Conservation (phyloP, 306 rosid genomes). For the Senna tora region DNA sequence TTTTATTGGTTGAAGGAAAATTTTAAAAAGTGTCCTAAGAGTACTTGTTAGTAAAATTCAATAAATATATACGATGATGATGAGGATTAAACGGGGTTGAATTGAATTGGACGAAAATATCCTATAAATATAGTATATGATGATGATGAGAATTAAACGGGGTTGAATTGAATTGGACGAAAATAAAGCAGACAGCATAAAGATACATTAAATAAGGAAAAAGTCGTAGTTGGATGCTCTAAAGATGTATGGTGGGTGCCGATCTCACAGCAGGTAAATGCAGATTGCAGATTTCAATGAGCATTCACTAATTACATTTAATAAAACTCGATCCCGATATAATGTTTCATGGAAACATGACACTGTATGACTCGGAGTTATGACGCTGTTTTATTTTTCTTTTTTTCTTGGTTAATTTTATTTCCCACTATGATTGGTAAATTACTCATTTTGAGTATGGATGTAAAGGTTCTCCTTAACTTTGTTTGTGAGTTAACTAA, state of each 20-base stretch:
- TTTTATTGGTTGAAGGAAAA: too few species aligned
- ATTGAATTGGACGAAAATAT: background rate
- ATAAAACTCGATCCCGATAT: conserved; percentile 30
- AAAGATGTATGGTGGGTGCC: background rate
- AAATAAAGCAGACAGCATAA: background rate
- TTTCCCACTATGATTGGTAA: too few species aligned
- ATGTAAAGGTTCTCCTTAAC: too few species aligned
- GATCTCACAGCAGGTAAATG: conserved; percentile 4
- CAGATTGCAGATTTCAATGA: conserved; percentile 16
- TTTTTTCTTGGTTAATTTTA: too few species aligned
- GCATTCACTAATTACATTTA: conserved; percentile 4
- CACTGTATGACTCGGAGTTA: background rate
- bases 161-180: background rate
- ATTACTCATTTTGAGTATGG: too few species aligned
- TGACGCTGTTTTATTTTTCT: background rate
- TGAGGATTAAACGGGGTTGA: background rate
- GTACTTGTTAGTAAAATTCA: too few species aligned
- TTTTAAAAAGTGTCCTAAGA: too few species aligned
- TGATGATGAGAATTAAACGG: background rate
- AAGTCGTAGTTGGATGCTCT: background rate
- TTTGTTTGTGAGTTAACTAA: too few species aligned
- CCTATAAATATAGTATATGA: too few species aligned
- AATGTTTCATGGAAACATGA: background rate
- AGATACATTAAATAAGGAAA: background rate
- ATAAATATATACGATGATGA: background rate